Base-by-base conservation (phyloP, 2,329 filamentous ascomycete genomes). In the Beauveria sp. region DNA sequence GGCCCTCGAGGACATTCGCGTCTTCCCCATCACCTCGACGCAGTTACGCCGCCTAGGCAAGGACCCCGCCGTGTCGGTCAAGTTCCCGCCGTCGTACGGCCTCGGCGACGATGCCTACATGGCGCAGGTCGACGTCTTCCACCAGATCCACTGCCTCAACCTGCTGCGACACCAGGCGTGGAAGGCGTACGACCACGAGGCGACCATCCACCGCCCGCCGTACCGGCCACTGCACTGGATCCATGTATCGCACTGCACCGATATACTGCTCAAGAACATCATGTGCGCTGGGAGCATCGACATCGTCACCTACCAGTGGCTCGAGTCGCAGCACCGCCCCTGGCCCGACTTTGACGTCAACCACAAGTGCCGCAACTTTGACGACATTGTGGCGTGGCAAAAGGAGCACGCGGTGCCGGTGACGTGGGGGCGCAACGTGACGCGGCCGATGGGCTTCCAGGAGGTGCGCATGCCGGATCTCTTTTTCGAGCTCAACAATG, bases 71-170 rank as follows among this genome's bases (percentile, higher is more conserved):
- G 46, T 62, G 1, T 65, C 65, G 2, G 67, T 66, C 48, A 68
- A 67, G 57, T 69, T 67, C 7, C 67, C 71, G n/a, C 58, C 63
- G 8, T 63, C 64, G 24, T 72, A 70, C 64, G 69, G 67, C 16
- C 62, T 70, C 47, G 73, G 71, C 1, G 28, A 62, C 20, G 68
- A 73, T 37, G 70, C 68, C 3, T 73, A 73, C 61, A 68, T 72
- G 55, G 71, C 66, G 3, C 65, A 70, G 50, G 61, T 76, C 2
- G 74, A 77, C 22, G 61, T 66, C 10, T 64, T 67, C 24, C 67
- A 68, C 53, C 62, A 65, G 40, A 59, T 68, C 14, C 66, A 68
- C 61, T 68, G 67, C 56, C 65, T 68, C 50, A 59, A 67, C 53
- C 48, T 56, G 43, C 46, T 68, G 22, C 66, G 66, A 7, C 57